Evolutionary conservation across 768 basidiomycete genomes (phyloP), one percentile per base, ranked within the genome.

Genomic region (Rickenella mellea): DNA sequence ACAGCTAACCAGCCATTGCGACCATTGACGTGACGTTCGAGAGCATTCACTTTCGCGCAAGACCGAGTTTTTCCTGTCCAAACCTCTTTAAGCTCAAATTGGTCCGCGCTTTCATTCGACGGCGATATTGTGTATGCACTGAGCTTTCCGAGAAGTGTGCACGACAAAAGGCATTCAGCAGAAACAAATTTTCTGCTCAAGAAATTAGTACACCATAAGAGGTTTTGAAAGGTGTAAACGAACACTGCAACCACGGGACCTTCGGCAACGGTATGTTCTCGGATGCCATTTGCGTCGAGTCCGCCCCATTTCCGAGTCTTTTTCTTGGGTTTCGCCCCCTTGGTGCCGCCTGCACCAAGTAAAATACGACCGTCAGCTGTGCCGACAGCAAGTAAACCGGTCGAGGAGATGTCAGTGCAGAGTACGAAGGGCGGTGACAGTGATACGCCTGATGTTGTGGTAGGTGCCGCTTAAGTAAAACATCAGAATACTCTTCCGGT

Each of bases 241-340:
- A 56, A 86, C 87, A 83, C 47, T 8, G 75, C 74, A 33, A 84
- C 82, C 22, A 90, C 63, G 19, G 87, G 87, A 1, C 86, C 87
- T 45, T 83, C 74, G 1, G 80, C 81, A 14, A 78, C 66, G 43
- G 78, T 71, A 31, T 62, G 48, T 22, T 71, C 51, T 30, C 69
- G 38, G 17, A 70, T 69, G 32, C 67, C 67, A 1, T 71, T 66
- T 20, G 55, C 57, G 37, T 68, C 65, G 19, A 88, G 61, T 2
- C 88, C 87, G 46, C 77, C 74, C 86, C 88, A 90, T 51, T 75
- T 83, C 44, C 76, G 73, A 27, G 65, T 65, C 52, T 72, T 76
- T 60, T 76, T 80, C 54, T 68, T 62, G 14, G n/a, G 21, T 8
- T 43, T 45, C 11, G 49, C 31, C 28, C 43, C 39, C 52, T 75